A percentile compares a stretch with the other conserved stretches of the same genome.
Conservation (phyloP, 2,329 filamentous ascomycete species). For the Alternaria longipes region DNA sequence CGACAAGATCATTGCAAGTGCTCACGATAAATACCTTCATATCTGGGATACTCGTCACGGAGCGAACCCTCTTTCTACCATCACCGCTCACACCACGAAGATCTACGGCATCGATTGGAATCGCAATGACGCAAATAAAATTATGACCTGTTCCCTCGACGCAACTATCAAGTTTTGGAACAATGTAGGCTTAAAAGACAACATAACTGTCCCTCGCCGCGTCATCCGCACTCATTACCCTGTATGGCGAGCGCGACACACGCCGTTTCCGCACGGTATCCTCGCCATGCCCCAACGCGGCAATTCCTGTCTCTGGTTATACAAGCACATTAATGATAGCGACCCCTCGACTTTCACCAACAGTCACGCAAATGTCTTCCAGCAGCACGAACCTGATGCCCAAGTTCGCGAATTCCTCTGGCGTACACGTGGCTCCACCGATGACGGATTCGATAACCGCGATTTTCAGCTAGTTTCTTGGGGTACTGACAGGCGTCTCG, state of each 20-base stretch:
- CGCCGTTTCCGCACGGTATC: slow-evolving; percentile 85
- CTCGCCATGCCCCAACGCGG: slow-evolving; percentile 92
- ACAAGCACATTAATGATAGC: slow-evolving; percentile 68
- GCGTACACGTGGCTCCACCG: slow-evolving; percentile 74
- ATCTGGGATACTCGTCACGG: slow-evolving; percentile 91
- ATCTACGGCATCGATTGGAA: slow-evolving; percentile 98
- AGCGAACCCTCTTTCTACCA: slow-evolving; percentile 79
- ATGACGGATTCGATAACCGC: slow-evolving; percentile 77
- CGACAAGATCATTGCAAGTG: slow-evolving; percentile 85
- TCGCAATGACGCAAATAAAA: slow-evolving; percentile 72
- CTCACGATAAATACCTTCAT: slow-evolving; percentile 85
- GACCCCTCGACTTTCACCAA: slow-evolving; percentile 33
- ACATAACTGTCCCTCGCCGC: slow-evolving; percentile 54
- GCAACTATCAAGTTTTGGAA: slow-evolving; percentile 96
- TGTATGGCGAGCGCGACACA: slow-evolving; percentile 90
- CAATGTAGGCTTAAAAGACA: slow-evolving; percentile 68
- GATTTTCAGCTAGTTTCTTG: slow-evolving; percentile 95
- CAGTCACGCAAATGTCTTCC: slow-evolving; percentile 58
- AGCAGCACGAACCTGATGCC: slow-evolving; percentile 60
- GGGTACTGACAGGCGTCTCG: slow-evolving; percentile 85
- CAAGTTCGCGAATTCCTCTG: slow-evolving; percentile 92
- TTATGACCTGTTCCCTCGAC: slow-evolving; percentile 90
- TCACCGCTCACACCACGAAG: slow-evolving; percentile 88
- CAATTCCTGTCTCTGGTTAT: slow-evolving; percentile 84
- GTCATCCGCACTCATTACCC: slow-evolving; percentile 85